Evolutionary conservation across 345 rosid species (phyloP).

Genomic region (Stellera chamaejasme): DNA sequence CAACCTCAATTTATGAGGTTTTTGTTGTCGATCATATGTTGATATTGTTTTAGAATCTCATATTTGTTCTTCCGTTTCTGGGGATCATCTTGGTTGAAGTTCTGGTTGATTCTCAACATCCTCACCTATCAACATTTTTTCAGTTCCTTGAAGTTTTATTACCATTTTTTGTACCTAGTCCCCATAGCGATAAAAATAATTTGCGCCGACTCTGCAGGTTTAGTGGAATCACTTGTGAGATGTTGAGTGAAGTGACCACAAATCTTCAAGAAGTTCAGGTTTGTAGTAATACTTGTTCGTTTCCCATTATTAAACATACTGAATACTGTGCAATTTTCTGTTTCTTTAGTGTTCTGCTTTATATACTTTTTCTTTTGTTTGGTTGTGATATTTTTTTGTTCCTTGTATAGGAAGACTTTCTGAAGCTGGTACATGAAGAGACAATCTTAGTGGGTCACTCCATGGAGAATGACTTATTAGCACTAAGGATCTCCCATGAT

Average conservation of each 20-base stretch:
- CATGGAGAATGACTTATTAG: conserved; percentile 85
- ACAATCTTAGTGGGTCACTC: conserved; percentile 92
- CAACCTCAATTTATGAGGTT: too few relatives aligned
- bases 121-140: too few relatives aligned
- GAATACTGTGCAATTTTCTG: neutral
- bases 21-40: too few relatives aligned
- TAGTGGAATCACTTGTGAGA: conserved; percentile 84
- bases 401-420: conserved; percentile 64
- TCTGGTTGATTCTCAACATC: too few relatives aligned
- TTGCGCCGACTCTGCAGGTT: conserved; percentile 38
- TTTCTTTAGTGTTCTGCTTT: conserved; percentile 4
- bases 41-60: too few relatives aligned
- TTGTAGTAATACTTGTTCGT: neutral
- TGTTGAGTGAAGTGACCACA: conserved; percentile 77
- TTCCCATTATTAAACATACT: conserved; percentile 3
- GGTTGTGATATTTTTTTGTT: conserved; percentile 21
- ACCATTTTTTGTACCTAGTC: too few relatives aligned
- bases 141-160: too few relatives aligned
- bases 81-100: too few relatives aligned
- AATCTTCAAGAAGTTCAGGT: conserved; percentile 87
- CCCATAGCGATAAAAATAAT: neutral
- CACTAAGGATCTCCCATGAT: conserved; percentile 74
- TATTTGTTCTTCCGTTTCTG: too few relatives aligned
- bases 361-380: conserved; percentile 13
- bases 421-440: conserved; percentile 73